These are phyloP conservation scores for Kwoniella heveanensis DNA, from an alignment of 768 basidiomycete genomes.

Conservation along the genomic window DNA sequence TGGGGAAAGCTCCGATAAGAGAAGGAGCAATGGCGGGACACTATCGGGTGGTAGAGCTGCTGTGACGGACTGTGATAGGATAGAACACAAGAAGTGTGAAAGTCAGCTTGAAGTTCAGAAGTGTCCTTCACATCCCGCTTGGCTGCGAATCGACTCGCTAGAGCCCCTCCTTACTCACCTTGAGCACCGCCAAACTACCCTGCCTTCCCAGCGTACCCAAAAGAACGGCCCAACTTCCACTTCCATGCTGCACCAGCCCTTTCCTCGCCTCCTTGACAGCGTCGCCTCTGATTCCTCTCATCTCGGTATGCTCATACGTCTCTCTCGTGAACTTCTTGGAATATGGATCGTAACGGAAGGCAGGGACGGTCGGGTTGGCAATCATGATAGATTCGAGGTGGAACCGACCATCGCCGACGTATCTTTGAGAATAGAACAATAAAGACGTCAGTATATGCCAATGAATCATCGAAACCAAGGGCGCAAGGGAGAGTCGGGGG, in stretches of 20 bases:
- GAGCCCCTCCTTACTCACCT: constrained; percentile 61
- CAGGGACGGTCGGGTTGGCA: constrained; percentile 91
- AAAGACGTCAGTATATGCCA: background rate
- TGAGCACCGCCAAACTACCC: constrained; percentile 84
- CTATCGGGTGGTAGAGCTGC: constrained; percentile 31
- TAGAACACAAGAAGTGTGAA: constrained; percentile 29
- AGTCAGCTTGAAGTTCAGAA: background rate
- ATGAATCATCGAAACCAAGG: no score
- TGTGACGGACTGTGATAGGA: constrained; percentile 29
- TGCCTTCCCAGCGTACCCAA: constrained; percentile 93
- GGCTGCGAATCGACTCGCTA: no score
- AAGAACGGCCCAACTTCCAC: constrained; percentile 79
- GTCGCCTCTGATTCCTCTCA: constrained; percentile 72
- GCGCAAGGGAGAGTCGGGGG: no score
- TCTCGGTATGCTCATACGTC: constrained; percentile 82
- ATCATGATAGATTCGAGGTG: constrained; percentile 99
- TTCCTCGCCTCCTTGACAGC: constrained; percentile 72
- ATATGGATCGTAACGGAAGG: constrained; percentile 98
- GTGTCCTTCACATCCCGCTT: no score
- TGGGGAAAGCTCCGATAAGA: constrained; percentile 95
- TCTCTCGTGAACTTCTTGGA: constrained; percentile 95
- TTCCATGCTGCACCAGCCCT: constrained; percentile 60
- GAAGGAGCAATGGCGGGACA: constrained; percentile 67
- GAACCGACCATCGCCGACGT: constrained; percentile 96
- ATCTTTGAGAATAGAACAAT: constrained; percentile 60